These are phyloP conservation scores for Claviceps spartinae DNA, from an alignment of 2,329 filamentous ascomycete species.

Conservation along the genomic window DNA sequence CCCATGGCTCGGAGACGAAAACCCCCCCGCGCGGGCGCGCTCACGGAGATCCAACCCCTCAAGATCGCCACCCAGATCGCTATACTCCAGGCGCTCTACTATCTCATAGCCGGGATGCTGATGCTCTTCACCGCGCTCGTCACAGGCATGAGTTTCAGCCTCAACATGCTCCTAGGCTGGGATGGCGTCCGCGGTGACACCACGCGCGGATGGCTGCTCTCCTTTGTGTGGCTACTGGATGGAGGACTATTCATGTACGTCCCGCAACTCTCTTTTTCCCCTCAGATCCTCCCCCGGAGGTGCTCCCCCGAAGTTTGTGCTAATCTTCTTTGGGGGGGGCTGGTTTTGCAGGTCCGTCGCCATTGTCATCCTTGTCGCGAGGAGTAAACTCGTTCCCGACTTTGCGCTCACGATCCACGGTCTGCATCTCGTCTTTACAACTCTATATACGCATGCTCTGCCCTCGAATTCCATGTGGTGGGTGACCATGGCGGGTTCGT, in stretches of 20 bases:
- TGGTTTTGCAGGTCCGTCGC: constrained; percentile 53
- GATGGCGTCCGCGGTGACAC: constrained; percentile 45
- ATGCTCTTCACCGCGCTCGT: constrained; percentile 46
- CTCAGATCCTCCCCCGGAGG: too few relatives aligned
- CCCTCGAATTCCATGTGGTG: constrained; percentile 82
- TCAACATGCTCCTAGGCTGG: constrained; percentile 46
- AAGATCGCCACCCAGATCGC: constrained; percentile 47
- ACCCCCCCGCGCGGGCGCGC: constrained; percentile 45
- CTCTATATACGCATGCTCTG: constrained; percentile 62
- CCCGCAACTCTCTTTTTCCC: not conserved
- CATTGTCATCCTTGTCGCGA: constrained; percentile 69
- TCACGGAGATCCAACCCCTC: constrained; percentile 46
- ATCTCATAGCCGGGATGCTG: constrained; percentile 35
- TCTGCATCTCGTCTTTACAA: constrained; percentile 65
- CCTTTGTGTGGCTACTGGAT: constrained; percentile 43
- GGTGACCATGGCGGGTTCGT: constrained; percentile 40
- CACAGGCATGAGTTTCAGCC: constrained; percentile 38
- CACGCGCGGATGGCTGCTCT: constrained; percentile 46
- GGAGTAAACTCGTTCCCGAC: constrained; percentile 88
- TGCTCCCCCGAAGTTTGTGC: not conserved
- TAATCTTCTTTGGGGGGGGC: not conserved
- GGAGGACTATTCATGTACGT: constrained; percentile 39
- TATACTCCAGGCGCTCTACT: constrained; percentile 42
- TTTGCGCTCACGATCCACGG: constrained; percentile 84
- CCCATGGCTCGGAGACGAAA: constrained; percentile 42